Conservation (phyloP, 768 basidiomycete species). For the Lactarius sp. region DNA sequence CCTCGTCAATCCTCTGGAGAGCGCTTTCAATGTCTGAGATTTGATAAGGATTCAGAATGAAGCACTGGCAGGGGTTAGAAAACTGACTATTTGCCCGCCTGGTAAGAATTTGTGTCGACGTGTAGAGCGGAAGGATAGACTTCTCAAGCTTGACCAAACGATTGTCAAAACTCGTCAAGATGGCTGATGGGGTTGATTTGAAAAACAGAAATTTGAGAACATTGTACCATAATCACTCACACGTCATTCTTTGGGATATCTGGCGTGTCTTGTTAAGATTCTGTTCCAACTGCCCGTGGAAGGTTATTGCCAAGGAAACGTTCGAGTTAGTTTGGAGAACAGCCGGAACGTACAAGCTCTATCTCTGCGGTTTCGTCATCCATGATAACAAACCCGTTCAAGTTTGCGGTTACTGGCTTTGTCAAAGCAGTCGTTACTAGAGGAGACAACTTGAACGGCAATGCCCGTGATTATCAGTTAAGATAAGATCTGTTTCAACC, state of each 20-base stretch:
- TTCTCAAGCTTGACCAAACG: slow-evolving; percentile 81
- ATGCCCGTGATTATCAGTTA: background rate
- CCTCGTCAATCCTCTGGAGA: slow-evolving; percentile 70
- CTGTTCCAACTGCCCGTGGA: slow-evolving; percentile 63
- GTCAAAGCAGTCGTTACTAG: too few relatives aligned
- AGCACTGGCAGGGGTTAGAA: background rate
- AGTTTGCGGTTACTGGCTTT: background rate
- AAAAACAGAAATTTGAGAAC: background rate
- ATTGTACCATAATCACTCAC: slow-evolving; percentile 40
- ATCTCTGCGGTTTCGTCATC: slow-evolving; percentile 71
- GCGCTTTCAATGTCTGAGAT: slow-evolving; percentile 73
- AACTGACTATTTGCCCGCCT: slow-evolving; percentile 64
- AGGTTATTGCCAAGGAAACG: slow-evolving; percentile 6
- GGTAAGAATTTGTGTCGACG: slow-evolving; percentile 70
- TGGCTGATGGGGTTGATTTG: slow-evolving; percentile 47
- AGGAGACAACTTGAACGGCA: too few relatives aligned
- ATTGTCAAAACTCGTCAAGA: slow-evolving; percentile 79
- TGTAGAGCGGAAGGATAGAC: slow-evolving; percentile 78
- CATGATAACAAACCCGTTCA: slow-evolving; percentile 29
- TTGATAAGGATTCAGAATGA: background rate
- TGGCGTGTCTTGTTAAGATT: slow-evolving; percentile 82
- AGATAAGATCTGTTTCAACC: background rate
- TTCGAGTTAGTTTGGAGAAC: background rate
- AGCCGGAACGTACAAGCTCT: slow-evolving; percentile 33
- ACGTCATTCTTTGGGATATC: slow-evolving; percentile 81